phyloP scores from a whole-genome alignment of 306 rosid genomes.

The Dicorynia guianensis region DNA sequence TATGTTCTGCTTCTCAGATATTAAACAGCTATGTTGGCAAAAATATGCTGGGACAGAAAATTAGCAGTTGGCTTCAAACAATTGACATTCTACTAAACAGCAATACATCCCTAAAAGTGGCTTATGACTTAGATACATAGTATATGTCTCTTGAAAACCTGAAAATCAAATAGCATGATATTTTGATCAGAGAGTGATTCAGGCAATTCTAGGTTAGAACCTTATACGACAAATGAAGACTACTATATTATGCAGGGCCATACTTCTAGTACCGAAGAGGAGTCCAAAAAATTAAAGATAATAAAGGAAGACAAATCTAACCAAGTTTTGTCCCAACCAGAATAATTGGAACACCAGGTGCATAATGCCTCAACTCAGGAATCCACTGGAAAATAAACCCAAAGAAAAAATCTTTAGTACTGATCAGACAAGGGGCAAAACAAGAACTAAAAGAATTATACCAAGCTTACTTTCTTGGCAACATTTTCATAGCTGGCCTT shows the following conservation, averaged over 20 bases:
- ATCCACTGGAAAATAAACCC: constrained; percentile 68
- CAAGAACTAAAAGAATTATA: constrained; percentile 13
- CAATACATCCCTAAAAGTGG: not conserved
- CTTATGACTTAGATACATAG: no score
- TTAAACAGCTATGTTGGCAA: not conserved
- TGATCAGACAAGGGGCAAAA: constrained; percentile 23
- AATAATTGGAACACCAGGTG: constrained; percentile 94
- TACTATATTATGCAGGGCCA: no score
- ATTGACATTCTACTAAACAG: not conserved
- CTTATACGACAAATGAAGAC: constrained; percentile 5
- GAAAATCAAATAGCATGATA: not conserved
- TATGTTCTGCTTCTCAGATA: not conserved
- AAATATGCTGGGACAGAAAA: not conserved
- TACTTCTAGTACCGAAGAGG: not conserved
- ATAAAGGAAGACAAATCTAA: constrained; percentile 57
- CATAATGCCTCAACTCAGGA: constrained; percentile 97
- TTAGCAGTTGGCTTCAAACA: not conserved
- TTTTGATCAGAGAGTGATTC: not conserved
- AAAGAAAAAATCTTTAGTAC: constrained; percentile 27
- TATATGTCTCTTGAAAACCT: not conserved
- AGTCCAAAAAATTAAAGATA: constrained; percentile 8
- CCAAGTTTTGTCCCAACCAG: constrained; percentile 99
- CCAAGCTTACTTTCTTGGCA: constrained; percentile 81
- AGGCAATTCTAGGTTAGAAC: not conserved
- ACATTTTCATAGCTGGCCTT: constrained; percentile 97